Evolutionary conservation across 495 filamentous ascomycete genomes (phyloP).

Genomic region (Hyaloscypha finlandica): DNA sequence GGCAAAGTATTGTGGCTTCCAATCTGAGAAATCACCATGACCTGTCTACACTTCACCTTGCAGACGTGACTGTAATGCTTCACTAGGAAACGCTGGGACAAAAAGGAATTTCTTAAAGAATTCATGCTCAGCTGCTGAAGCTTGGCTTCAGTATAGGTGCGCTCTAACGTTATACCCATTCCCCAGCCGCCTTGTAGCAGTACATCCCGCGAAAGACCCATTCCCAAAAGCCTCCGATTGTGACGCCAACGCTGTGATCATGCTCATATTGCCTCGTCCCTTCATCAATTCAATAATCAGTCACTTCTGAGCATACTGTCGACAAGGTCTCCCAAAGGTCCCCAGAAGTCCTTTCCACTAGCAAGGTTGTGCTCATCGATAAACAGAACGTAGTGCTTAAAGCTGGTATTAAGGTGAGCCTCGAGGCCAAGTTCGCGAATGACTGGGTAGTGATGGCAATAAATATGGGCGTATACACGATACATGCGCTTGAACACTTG

Average conservation of each 20-base stretch:
- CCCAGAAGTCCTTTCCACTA: slow-evolving; percentile 96
- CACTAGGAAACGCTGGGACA: neutral
- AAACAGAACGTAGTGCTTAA: slow-evolving; percentile 99
- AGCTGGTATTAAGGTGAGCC: slow-evolving; percentile 97
- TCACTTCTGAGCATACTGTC: slow-evolving; percentile 97
- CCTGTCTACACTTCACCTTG: neutral
- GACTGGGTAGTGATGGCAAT: slow-evolving; percentile 99
- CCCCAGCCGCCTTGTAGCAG: neutral
- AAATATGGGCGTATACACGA: slow-evolving; percentile 98
- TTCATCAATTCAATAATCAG: slow-evolving; percentile 41
- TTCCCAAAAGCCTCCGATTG: slow-evolving; percentile 13
- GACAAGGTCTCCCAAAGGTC: slow-evolving; percentile 92
- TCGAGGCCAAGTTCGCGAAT: slow-evolving; percentile 93
- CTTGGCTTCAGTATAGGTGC: slow-evolving; percentile 2
- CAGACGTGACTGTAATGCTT: neutral
- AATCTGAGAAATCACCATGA: neutral
- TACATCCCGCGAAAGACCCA: neutral
- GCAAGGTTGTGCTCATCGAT: slow-evolving; percentile 89
- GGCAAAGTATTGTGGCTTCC: no score
- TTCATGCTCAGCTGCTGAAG: neutral
- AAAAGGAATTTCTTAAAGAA: neutral
- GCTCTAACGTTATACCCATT: slow-evolving; percentile 20
- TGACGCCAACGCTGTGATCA: slow-evolving; percentile 24
- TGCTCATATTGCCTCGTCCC: slow-evolving; percentile 9
- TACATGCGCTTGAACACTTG: slow-evolving; percentile 99